A percentile compares a stretch with the other conserved stretches of the same genome.
These are phyloP conservation scores for Soucietia sequanensis DNA, from an alignment of 805 yeast species.

Conservation along the genomic window DNA sequence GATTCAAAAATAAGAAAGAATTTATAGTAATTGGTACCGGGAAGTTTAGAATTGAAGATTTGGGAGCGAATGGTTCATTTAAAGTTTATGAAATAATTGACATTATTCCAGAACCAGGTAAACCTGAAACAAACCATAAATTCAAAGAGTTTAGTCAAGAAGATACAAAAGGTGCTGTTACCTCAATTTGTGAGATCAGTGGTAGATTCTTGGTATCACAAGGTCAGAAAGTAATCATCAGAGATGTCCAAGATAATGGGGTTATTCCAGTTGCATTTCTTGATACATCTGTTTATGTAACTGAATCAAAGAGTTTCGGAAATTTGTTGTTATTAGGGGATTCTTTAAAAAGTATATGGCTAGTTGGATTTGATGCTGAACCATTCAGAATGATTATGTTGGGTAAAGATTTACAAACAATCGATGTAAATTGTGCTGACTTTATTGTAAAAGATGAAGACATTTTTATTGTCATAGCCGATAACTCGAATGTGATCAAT, in stretches of 20 bases:
- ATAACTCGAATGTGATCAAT: slow-evolving; percentile 64
- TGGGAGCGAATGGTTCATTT: slow-evolving; percentile 75
- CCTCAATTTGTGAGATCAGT: slow-evolving; percentile 72
- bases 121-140: slow-evolving; percentile 79
- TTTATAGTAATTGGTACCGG: slow-evolving; percentile 80
- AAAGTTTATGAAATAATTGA: slow-evolving; percentile 72
- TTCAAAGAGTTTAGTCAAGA: slow-evolving; percentile 73
- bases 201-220: slow-evolving; percentile 84
- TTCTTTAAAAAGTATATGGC: slow-evolving; percentile 68
- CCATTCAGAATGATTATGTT: slow-evolving; percentile 83
- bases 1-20: slow-evolving; percentile 55
- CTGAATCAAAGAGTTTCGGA: slow-evolving; percentile 80
- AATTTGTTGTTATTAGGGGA: slow-evolving; percentile 83
- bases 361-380: slow-evolving; percentile 91
- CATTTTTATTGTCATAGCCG: slow-evolving; percentile 65
- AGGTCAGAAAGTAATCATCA: slow-evolving; percentile 77
- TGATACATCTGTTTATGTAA: slow-evolving; percentile 77
- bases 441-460: slow-evolving; percentile 72
- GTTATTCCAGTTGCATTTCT: slow-evolving; percentile 92
- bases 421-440: slow-evolving; percentile 72
- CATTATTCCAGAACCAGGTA: slow-evolving; percentile 85
- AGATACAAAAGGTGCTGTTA: slow-evolving; percentile 78
- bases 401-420: slow-evolving; percentile 67
- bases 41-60: slow-evolving; percentile 72
- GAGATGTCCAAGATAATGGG: slow-evolving; percentile 84